Conservation (phyloP, 495 filamentous ascomycete species). For the Tuber calosporum region DNA sequence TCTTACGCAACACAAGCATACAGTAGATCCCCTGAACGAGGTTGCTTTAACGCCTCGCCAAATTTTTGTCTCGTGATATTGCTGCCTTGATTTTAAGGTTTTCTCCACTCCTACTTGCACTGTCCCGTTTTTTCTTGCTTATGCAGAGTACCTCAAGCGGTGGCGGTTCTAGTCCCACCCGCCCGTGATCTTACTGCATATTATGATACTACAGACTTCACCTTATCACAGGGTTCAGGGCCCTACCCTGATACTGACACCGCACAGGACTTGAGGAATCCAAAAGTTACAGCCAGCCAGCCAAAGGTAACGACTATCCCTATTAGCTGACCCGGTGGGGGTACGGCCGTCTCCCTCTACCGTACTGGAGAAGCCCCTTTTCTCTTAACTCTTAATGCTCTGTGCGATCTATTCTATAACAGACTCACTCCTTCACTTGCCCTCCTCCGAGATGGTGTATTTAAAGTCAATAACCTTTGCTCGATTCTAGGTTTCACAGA, state of each 20-base stretch:
- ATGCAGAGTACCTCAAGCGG: not conserved
- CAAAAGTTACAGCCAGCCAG: not conserved
- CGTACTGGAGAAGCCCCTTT: not conserved
- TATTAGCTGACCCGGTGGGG: not conserved
- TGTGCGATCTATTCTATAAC: not conserved
- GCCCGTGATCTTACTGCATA: no score
- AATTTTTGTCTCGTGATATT: not conserved
- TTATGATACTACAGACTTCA: not conserved
- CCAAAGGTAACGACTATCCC: not conserved
- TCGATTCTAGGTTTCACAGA: not conserved
- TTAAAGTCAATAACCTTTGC: not conserved
- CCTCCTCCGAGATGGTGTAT: not conserved
- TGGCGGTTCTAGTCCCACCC: not conserved
- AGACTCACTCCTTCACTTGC: not conserved
- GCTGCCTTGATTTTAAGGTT: constrained; percentile 4
- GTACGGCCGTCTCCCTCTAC: not conserved
- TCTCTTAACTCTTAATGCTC: not conserved
- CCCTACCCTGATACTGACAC: not conserved
- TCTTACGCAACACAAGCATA: not conserved
- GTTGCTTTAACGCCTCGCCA: not conserved
- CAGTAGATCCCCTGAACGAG: not conserved
- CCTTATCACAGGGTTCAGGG: not conserved
- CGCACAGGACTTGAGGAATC: not conserved
- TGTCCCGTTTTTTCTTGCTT: not conserved
- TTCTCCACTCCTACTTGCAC: not conserved